Evolutionary conservation across 176 grass and related monocot genomes (phyloP), one percentile per base, ranked within the genome.

Genomic region (Luzula sylvatica): DNA sequence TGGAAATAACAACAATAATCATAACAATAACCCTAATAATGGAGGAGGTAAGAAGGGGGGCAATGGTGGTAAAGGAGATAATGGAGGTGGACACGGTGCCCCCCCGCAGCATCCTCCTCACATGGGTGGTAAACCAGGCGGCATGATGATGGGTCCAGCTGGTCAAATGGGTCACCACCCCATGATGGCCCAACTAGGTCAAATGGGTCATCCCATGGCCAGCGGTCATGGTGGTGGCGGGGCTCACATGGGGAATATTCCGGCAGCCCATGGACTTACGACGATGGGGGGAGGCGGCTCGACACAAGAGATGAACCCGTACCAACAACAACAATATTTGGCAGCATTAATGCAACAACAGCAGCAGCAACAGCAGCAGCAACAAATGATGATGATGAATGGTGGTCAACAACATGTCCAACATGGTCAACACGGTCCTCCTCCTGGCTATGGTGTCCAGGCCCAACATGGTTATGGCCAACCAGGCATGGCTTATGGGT

Each of bases 401-500:
- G 81, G 65, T 11, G 86, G 67, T 3, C 65, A 86, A 21, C 70
- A 53, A 7, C 57, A 54, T 15, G n/a, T n/a, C n/a, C n/a, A n/a
- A n/a, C 52, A 59, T 3, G 38, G n/a, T 3, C 70, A 78, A 0
- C 57, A 42, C 0, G 53, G 56, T 26, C 32, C n/a, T n/a, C n/a
- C n/a, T n/a, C n/a, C n/a, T n/a, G 69, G 15, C 50, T 61, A 16
- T 46, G 40, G 20, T 13, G 24, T 12, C 41, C 26, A 3, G 46
- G 7, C 2, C n/a, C n/a, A n/a, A 72, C 67, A 45, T 70, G 73
- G 47, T 4, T 21, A 50, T 7, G 28, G 32, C 1, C 78, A 71
- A 42, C 75, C 72, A n/a, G 49, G 72, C 26, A 84, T 84, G 75
- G 86, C 79, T 0, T 89, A 89, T 32, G 69, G 69, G 14, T 89